phyloP scores from a whole-genome alignment of 345 rosid species.

The Gossypium australe region DNA sequence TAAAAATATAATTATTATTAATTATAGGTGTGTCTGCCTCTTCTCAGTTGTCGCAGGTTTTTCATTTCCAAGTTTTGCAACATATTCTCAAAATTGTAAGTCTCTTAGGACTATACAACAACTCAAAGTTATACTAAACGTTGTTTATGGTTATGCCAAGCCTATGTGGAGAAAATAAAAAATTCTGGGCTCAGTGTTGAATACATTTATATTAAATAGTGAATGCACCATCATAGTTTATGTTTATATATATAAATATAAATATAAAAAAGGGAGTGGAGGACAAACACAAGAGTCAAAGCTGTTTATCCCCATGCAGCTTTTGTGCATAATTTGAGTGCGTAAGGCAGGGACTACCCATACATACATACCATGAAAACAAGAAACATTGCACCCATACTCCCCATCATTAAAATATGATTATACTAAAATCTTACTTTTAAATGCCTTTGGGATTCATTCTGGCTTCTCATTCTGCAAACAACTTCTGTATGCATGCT shows the following conservation, averaged over 20 bases:
- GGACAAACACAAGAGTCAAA: constrained; percentile 24
- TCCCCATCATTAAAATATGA: background rate
- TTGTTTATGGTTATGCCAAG: too few species aligned
- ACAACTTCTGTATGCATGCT: background rate
- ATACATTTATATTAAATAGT: too few species aligned
- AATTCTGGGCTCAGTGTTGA: too few species aligned
- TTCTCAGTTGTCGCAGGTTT: too few species aligned
- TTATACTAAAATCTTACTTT: background rate
- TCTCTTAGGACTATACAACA: too few species aligned
- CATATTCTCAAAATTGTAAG: too few species aligned
- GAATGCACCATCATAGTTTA: background rate
- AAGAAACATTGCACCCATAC: constrained; percentile 7
- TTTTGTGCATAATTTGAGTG: constrained; percentile 27
- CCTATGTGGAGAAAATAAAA: too few species aligned
- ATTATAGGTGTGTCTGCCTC: too few species aligned
- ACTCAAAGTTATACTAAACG: too few species aligned
- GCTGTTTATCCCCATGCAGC: constrained; percentile 29
- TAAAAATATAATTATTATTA: too few species aligned
- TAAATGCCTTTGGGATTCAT: background rate
- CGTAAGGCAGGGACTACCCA: constrained; percentile 24
- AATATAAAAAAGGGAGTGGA: constrained; percentile 10
- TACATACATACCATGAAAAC: background rate
- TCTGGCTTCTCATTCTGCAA: background rate
- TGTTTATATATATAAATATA: background rate
- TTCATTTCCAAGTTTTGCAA: too few species aligned